A percentile compares a stretch with the other conserved stretches of the same genome.
Evolutionary conservation across 495 filamentous ascomycete species (phyloP).

Genomic region (Niebla homalea): DNA sequence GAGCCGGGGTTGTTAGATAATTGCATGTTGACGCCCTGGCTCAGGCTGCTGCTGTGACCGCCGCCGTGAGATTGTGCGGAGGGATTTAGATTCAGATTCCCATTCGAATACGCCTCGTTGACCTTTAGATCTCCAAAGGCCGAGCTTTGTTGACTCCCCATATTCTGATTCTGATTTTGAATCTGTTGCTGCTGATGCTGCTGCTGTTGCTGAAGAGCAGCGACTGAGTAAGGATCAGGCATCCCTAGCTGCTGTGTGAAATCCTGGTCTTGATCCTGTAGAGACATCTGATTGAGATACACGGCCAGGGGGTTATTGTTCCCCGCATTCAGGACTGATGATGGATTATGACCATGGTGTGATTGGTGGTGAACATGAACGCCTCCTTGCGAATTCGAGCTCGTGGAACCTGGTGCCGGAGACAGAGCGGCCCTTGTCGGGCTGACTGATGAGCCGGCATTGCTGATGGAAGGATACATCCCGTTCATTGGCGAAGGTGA

Average conservation of each 20-base stretch:
- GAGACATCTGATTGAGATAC: slow-evolving; percentile 77
- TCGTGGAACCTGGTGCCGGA: slow-evolving; percentile 38
- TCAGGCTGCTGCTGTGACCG: slow-evolving; percentile 40
- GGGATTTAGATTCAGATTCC: slow-evolving; percentile 32
- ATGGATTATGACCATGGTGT: slow-evolving; percentile 41
- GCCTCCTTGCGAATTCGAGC: slow-evolving; percentile 38
- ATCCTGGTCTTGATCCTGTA: slow-evolving; percentile 55
- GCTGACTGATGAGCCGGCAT: slow-evolving; percentile 54
- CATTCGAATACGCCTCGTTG: slow-evolving; percentile 44
- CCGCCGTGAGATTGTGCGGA: slow-evolving; percentile 40
- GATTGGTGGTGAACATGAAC: slow-evolving; percentile 28
- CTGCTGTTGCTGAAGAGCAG: slow-evolving; percentile 51
- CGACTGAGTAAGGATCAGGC: slow-evolving; percentile 36
- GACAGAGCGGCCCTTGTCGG: slow-evolving; percentile 48
- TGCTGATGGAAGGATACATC: slow-evolving; percentile 28
- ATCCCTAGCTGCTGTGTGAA: slow-evolving; percentile 38
- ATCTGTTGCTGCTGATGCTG: slow-evolving; percentile 25
- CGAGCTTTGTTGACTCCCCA: slow-evolving; percentile 35
- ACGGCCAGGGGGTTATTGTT: slow-evolving; percentile 84
- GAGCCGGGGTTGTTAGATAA: slow-evolving; percentile 34
- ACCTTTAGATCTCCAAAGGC: slow-evolving; percentile 36
- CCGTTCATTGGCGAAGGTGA: slow-evolving; percentile 55
- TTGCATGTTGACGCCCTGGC: slow-evolving; percentile 41
- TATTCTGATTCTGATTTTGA: slow-evolving; percentile 10
- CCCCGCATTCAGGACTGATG: slow-evolving; percentile 62